A percentile compares a stretch with the other conserved stretches of the same genome.
These are phyloP conservation scores for Salix suchowensis DNA, from an alignment of 345 rosid genomes.

Conservation along the genomic window DNA sequence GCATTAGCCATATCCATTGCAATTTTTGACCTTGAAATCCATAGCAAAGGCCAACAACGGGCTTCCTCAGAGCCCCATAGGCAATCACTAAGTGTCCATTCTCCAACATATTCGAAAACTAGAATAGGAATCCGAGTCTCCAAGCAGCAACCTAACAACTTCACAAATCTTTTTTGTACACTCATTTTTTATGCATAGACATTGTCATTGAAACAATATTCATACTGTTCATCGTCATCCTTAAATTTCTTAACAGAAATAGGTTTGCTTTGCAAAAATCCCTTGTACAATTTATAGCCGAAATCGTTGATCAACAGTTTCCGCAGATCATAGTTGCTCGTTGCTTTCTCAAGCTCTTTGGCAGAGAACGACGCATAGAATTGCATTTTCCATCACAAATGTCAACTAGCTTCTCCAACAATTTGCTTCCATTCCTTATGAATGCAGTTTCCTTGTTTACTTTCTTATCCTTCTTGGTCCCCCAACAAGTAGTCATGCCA, in stretches of 20 bases:
- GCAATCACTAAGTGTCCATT: too few species aligned
- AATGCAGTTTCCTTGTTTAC: neutral
- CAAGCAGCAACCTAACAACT: constrained; percentile 30
- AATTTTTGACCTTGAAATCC: constrained; percentile 18
- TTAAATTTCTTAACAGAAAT: constrained; percentile 7
- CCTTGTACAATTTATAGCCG: neutral
- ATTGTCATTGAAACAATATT: neutral
- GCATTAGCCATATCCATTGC: constrained; percentile 20
- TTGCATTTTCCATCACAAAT: constrained; percentile 13
- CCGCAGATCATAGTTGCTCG: neutral
- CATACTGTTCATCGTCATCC: neutral
- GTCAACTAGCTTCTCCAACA: constrained; percentile 13
- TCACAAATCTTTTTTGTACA: constrained; percentile 11
- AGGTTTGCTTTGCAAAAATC: constrained; percentile 5
- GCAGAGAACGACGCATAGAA: constrained; percentile 10
- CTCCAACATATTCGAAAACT: neutral
- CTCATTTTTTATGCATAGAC: constrained; percentile 11
- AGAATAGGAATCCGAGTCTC: constrained; percentile 9
- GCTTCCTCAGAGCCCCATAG: too few species aligned
- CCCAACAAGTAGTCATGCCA: constrained; percentile 1
- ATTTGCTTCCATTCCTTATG: constrained; percentile 13
- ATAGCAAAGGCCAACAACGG: constrained; percentile 6
- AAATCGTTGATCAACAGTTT: too few species aligned
- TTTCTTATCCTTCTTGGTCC: neutral
- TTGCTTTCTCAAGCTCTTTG: constrained; percentile 13